Evolutionary conservation across 192 early-diverging fungal species (phyloP).

Genomic region (Radiomyces spectabilis): DNA sequence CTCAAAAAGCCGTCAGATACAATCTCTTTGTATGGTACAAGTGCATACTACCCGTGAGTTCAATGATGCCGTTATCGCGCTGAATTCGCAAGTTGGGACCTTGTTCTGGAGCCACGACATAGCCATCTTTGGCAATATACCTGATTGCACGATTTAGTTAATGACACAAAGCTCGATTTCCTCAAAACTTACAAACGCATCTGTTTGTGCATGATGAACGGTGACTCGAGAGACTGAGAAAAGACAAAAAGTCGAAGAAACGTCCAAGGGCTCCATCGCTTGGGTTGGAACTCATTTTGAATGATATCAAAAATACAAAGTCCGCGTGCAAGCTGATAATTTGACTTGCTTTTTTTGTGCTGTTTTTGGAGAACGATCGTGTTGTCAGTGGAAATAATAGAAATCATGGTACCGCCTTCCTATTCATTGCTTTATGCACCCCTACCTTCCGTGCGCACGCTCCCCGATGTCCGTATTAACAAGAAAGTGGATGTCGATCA

Average conservation of each 20-base stretch:
- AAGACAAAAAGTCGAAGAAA: too few relatives aligned
- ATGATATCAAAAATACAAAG: too few relatives aligned
- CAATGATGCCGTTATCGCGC: constrained; percentile 30
- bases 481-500: constrained; percentile 6
- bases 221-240: too few relatives aligned
- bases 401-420: too few relatives aligned
- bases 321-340: not conserved
- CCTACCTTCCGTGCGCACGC: too few relatives aligned
- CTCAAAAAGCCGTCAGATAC: not conserved
- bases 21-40: not conserved
- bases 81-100: constrained; percentile 54
- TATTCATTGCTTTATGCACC: too few relatives aligned
- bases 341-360: not conserved
- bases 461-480: constrained; percentile 5
- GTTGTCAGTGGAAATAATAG: too few relatives aligned
- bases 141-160: constrained; percentile 11
- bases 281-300: too few relatives aligned
- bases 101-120: constrained; percentile 47
- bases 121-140: constrained; percentile 48
- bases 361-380: not conserved
- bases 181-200: not conserved
- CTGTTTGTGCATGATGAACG: not conserved
- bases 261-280: too few relatives aligned
- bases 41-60: constrained; percentile 7
- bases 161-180: not conserved